phyloP scores from a whole-genome alignment of 345 rosid species.

The Hypericum androsaemum region DNA sequence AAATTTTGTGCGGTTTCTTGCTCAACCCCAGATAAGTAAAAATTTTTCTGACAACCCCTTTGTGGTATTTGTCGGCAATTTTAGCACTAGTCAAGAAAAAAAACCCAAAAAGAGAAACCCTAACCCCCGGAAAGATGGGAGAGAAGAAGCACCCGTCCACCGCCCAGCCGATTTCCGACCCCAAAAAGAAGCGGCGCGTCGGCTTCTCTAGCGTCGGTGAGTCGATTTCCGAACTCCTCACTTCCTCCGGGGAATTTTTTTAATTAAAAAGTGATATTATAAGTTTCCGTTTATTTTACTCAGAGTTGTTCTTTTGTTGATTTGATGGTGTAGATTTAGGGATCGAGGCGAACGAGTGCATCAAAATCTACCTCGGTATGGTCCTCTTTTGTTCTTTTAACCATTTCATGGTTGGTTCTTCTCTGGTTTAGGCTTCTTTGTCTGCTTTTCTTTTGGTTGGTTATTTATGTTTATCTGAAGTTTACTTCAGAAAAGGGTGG shows the following conservation, averaged over 20 bases:
- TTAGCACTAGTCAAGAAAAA: too few species aligned
- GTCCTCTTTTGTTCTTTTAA: background rate
- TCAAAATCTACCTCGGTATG: constrained; percentile 65
- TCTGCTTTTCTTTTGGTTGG: background rate
- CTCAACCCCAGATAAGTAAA: too few species aligned
- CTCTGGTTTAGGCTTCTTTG: background rate
- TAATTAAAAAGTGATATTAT: background rate
- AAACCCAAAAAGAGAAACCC: constrained; percentile 17
- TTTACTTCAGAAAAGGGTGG: too few species aligned
- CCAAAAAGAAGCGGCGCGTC: constrained; percentile 80
- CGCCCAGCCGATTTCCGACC: constrained; percentile 40
- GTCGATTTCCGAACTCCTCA: constrained; percentile 10
- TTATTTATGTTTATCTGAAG: too few species aligned
- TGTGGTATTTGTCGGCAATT: too few species aligned
- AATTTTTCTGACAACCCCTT: too few species aligned
- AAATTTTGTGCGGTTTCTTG: too few species aligned
- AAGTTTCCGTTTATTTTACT: background rate
- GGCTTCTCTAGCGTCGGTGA: constrained; percentile 56
- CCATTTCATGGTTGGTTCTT: constrained; percentile 12
- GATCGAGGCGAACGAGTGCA: constrained; percentile 76
- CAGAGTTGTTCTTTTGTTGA: background rate
- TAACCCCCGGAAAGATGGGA: constrained; percentile 8
- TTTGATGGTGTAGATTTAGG: constrained; percentile 51
- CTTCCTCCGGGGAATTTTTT: background rate
- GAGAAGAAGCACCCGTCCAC: constrained; percentile 13